Evolutionary conservation across 2,329 filamentous ascomycete genomes (phyloP), one percentile per base, ranked within the genome.

Genomic region (Colletotrichum sansevieriae): DNA sequence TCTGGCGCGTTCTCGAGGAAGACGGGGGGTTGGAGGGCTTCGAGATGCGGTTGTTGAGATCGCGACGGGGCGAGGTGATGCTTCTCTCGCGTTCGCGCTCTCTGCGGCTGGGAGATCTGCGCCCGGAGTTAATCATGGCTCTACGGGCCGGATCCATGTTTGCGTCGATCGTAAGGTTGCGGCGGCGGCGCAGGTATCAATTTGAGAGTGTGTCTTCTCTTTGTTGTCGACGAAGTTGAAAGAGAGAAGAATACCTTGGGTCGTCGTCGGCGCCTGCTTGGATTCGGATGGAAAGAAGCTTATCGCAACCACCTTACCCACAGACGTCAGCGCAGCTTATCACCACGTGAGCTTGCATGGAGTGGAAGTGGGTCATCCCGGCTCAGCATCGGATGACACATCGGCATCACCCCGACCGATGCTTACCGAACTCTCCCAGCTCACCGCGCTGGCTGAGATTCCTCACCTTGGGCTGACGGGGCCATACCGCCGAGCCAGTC

Each of bases 21-120:
- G 22, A 75, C 74, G 55, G 74, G 72, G 44, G 75, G 76, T 66
- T 78, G 76, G 79, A 72, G 18, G 84, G 78, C 75, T 91, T 90
- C 62, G 85, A 83, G 73, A 91, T 83, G 73, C 89, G 87, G 63
- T 78, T 86, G 74, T 81, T 84, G 59, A 82, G 77, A 76, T 90
- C 87, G 73, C 83, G 81, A 73, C 87, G 84, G 7, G 88, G 87
- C 47, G 84, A 84, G 37, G 84, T 86, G 70, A 88, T 81, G 47
- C 73, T 89, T 84, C 74, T 84, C 81, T 65, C 51, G 39, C 61
- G 49, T n/a, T 54, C 62, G 29, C 65, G 54, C 29, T 66, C 67
- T 63, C 66, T 66, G 59, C 78, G 76, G 65, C 76, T 77, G 67
- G 77, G 73, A 75, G 85, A 84, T 72, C 80, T 81, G 71, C 78